These are phyloP conservation scores for Acanthamoeba quina DNA, from an alignment of 208 protist genomes.

Conservation along the genomic window DNA sequence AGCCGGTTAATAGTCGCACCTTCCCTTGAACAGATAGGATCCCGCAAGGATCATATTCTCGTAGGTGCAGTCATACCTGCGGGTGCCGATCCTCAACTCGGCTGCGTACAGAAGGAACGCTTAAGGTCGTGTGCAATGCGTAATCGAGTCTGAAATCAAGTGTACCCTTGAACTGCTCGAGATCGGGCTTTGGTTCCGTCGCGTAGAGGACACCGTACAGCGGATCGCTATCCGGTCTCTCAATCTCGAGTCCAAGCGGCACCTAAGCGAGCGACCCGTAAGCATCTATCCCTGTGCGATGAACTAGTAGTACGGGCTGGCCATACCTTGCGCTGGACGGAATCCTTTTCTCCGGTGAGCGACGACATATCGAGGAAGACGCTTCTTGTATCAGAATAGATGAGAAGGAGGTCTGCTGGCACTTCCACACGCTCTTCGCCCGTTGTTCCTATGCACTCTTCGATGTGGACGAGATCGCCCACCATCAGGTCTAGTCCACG, in stretches of 20 bases:
- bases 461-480: constrained; percentile 66
- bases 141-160: not conserved
- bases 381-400: constrained; percentile 57
- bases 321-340: constrained; percentile 70
- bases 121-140: not conserved
- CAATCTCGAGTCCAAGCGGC: constrained; percentile 47
- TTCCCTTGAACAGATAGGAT: constrained; percentile 73
- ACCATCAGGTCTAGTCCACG: constrained; percentile 17
- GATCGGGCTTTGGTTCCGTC: constrained; percentile 55
- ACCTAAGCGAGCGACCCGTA: not conserved
- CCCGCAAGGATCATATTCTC: constrained; percentile 70
- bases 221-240: constrained; percentile 30
- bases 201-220: constrained; percentile 66
- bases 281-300: not conserved
- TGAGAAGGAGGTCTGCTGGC: constrained; percentile 60
- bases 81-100: constrained; percentile 55
- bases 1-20: not conserved
- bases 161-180: constrained; percentile 72
- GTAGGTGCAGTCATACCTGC: constrained; percentile 60
- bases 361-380: constrained; percentile 74
- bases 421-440: constrained; percentile 53
- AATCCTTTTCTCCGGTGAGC: constrained; percentile 73
- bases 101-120: not conserved
- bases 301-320: not conserved
- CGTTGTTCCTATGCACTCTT: not conserved